Conservation (phyloP, 108 stramenopile genomes). For the Skeletonema potamos region DNA sequence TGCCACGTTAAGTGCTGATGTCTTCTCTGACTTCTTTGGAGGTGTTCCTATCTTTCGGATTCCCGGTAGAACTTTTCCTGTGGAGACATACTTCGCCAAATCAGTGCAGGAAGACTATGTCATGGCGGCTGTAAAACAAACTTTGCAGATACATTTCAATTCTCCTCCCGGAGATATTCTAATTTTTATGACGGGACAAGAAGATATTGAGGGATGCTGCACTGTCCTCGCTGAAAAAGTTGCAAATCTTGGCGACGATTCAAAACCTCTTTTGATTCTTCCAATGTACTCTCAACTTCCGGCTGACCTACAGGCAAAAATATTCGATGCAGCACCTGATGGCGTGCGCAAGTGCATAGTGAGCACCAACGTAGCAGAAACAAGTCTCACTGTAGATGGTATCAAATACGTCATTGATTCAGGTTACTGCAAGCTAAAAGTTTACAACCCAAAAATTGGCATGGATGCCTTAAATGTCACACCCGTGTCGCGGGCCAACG, state of each 20-base stretch:
- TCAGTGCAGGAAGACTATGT: constrained; percentile 96
- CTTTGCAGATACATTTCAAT: constrained; percentile 96
- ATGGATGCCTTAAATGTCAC: constrained; percentile 98
- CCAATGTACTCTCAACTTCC: constrained; percentile 99
- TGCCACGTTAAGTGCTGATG: constrained; percentile 95
- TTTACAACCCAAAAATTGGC: constrained; percentile 99
- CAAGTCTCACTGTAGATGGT: constrained; percentile 98
- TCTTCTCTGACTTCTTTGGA: constrained; percentile 96
- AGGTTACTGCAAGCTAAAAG: constrained; percentile 98
- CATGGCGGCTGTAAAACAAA: constrained; percentile 98
- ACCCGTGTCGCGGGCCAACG: constrained; percentile 96
- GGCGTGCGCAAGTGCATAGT: constrained; percentile 97
- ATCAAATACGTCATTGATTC: constrained; percentile 91
- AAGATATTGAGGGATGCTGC: constrained; percentile 98
- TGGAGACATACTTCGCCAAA: constrained; percentile 93
- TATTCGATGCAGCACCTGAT: constrained; percentile 93
- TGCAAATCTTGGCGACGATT: constrained; percentile 73
- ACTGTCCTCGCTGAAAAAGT: constrained; percentile 93
- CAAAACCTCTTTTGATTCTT: constrained; percentile 92
- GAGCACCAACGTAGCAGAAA: constrained; percentile 99
- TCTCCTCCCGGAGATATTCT: constrained; percentile 97
- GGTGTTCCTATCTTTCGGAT: constrained; percentile 96
- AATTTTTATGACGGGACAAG: constrained; percentile 99
- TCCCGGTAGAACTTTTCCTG: constrained; percentile 89
- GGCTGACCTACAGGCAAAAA: constrained; percentile 97